Evolutionary conservation across 176 grass and related monocot species (phyloP).

Genomic region (barley (Hordeum vulgare)): DNA sequence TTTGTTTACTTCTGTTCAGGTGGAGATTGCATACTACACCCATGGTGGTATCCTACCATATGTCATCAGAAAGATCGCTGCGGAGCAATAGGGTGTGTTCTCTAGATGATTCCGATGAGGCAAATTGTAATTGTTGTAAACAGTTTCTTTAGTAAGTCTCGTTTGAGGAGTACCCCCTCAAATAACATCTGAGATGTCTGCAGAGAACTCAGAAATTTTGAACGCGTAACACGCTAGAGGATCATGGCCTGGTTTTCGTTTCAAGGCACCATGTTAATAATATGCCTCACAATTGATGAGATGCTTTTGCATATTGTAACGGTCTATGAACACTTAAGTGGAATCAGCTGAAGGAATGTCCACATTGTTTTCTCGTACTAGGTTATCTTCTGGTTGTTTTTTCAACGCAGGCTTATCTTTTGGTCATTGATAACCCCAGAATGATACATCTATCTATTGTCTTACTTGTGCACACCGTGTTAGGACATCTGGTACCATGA

Average conservation of each 20-base stretch:
- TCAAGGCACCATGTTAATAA: slow-evolving; percentile 27
- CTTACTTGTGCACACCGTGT: too few species aligned
- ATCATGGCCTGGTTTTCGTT: not conserved
- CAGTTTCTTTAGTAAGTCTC: slow-evolving; percentile 31
- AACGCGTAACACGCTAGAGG: not conserved
- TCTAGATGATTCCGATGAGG: slow-evolving; percentile 13
- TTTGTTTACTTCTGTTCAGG: slow-evolving; percentile 28
- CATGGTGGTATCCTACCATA: slow-evolving; percentile 90
- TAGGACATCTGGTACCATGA: too few species aligned
- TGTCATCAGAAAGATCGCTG: slow-evolving; percentile 58
- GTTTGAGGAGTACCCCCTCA: slow-evolving; percentile 18
- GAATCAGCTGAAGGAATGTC: not conserved
- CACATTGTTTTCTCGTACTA: not conserved
- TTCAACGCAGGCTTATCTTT: too few species aligned
- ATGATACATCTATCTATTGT: too few species aligned
- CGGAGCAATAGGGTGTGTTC: slow-evolving; percentile 39
- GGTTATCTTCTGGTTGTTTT: too few species aligned
- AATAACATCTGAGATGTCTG: slow-evolving; percentile 36
- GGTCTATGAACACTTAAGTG: not conserved
- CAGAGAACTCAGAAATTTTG: slow-evolving; percentile 37
- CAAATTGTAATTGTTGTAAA: slow-evolving; percentile 35
- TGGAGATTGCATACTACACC: slow-evolving; percentile 92
- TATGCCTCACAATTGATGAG: slow-evolving; percentile 3
- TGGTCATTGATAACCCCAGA: too few species aligned
- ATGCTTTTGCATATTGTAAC: slow-evolving; percentile 1